Evolutionary conservation across 2,329 filamentous ascomycete genomes (phyloP).

Genomic region (Scedosporium dehoogii): DNA sequence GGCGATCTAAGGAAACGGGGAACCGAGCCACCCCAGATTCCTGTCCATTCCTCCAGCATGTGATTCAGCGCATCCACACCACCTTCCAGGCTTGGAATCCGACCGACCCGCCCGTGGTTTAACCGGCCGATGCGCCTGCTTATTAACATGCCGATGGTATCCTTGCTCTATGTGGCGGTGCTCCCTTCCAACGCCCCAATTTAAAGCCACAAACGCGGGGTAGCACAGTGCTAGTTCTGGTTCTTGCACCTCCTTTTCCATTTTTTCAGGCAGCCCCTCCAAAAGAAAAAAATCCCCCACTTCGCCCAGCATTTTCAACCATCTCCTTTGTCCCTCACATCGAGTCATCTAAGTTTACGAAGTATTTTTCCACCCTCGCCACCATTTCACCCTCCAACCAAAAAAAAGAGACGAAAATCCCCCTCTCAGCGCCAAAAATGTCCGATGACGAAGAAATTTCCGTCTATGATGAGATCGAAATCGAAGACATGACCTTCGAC

Average conservation of each 20-base stretch:
- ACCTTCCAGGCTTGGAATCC: too few relatives aligned
- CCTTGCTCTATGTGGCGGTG: not conserved
- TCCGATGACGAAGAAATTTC: slow-evolving; percentile 55
- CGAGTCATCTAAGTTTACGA: not conserved
- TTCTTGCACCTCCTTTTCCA: not conserved
- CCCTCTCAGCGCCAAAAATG: slow-evolving; percentile 30
- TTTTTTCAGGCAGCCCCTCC: not conserved
- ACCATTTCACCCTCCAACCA: not conserved
- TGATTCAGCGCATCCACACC: not conserved
- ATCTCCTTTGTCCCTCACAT: not conserved
- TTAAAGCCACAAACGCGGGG: slow-evolving; percentile 5
- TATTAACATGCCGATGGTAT: too few relatives aligned
- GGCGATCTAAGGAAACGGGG: not conserved
- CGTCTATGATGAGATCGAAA: slow-evolving; percentile 96
- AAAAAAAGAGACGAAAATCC: not conserved
- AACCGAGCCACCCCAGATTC: slow-evolving; percentile 1
- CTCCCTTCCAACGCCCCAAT: not conserved
- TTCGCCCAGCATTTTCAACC: not conserved
- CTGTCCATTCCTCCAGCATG: not conserved
- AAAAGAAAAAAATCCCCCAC: not conserved
- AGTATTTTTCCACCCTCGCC: not conserved
- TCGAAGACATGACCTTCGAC: slow-evolving; percentile 96
- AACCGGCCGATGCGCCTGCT: too few relatives aligned
- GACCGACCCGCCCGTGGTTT: too few relatives aligned
- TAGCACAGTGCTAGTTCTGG: not conserved